Conservation (phyloP, 176 grass and related monocot genomes). For the Rhynchospora tenuis region DNA sequence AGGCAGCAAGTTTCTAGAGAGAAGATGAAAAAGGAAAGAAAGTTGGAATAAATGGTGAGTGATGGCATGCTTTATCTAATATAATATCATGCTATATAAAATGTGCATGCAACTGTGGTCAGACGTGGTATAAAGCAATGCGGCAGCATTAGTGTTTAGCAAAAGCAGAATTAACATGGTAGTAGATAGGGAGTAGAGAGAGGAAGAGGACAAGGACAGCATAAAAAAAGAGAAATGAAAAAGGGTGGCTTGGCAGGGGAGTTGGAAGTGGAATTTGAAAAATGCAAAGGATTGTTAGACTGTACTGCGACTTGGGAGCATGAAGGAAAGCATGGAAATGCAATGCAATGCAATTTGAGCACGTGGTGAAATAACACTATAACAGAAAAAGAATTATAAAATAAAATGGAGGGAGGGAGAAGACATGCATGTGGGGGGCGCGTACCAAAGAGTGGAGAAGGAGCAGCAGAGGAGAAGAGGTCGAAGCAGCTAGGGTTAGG, state of each 20-base stretch:
- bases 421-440: not conserved
- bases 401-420: not conserved
- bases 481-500: not conserved
- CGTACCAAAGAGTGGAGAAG: conserved; percentile 13
- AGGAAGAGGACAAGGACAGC: too few species aligned
- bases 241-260: too few species aligned
- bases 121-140: not conserved
- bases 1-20: conserved; percentile 14
- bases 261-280: too few species aligned
- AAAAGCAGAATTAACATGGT: not conserved
- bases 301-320: too few species aligned
- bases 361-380: not conserved
- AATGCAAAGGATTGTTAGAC: too few species aligned
- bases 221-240: too few species aligned
- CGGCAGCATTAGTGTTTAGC: too few species aligned
- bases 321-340: not conserved
- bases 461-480: not conserved
- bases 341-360: not conserved
- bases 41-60: not conserved
- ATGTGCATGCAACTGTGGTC: not conserved
- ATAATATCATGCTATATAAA: not conserved
- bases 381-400: not conserved
- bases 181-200: not conserved
- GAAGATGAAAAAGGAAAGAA: not conserved
- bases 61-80: not conserved